Evolutionary conservation across 371 early-diverging fungal species (phyloP).

Genomic region (Mortierella sp.): DNA sequence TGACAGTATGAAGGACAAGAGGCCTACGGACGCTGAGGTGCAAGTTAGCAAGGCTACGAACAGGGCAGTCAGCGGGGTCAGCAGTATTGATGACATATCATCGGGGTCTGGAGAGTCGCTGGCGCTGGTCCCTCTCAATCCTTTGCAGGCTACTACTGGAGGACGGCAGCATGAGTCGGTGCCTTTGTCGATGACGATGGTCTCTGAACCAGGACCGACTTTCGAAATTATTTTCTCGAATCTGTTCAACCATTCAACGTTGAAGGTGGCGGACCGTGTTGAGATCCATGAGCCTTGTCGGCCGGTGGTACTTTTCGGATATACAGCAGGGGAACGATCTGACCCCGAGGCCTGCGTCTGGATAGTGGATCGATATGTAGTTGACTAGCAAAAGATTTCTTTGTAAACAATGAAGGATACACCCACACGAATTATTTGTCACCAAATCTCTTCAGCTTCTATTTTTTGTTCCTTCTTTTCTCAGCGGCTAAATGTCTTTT

Average conservation of each 20-base stretch:
- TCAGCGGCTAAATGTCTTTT: no score
- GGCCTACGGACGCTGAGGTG: neutral
- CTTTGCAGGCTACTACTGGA: neutral
- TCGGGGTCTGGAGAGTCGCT: neutral
- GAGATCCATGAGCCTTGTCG: slow-evolving; percentile 53
- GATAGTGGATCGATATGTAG: slow-evolving; percentile 42
- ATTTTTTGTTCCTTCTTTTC: no score
- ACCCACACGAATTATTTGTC: no score
- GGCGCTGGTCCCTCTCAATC: neutral
- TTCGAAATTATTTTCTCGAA: slow-evolving; percentile 38
- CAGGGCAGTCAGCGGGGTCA: neutral
- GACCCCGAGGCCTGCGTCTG: slow-evolving; percentile 3
- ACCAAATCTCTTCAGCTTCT: no score
- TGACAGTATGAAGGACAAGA: neutral
- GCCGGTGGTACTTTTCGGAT: neutral
- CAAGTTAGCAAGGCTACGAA: neutral
- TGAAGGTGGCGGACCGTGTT: slow-evolving; percentile 43
- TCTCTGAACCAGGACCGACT: neutral
- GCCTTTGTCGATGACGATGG: neutral
- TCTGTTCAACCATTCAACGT: slow-evolving; percentile 30
- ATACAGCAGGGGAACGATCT: neutral
- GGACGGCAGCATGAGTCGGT: neutral
- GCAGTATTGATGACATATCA: slow-evolving; percentile 5
- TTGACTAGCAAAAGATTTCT: slow-evolving; percentile 9
- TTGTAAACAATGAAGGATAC: neutral